Evolutionary conservation across 352 stramenopile genomes (phyloP).

Genomic region (Globisporangium iwayamae): DNA sequence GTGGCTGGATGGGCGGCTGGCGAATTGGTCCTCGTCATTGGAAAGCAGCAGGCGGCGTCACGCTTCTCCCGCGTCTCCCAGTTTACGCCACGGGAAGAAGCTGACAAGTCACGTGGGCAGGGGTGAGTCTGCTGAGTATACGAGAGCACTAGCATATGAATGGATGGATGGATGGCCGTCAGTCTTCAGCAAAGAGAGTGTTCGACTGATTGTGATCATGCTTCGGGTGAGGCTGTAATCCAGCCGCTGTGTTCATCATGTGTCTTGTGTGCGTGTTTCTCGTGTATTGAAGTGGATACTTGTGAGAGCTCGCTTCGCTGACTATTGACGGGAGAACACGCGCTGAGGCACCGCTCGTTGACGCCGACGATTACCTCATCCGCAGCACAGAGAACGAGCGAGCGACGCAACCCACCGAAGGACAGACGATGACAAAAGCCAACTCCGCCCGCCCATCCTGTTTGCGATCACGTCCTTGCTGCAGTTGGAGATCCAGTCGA

Average conservation of each 20-base stretch:
- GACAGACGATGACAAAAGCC: background rate
- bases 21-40: background rate
- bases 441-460: background rate
- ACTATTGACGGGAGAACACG: background rate
- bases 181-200: background rate
- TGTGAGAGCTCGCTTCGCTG: no score
- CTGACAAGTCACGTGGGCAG: no score
- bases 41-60: background rate
- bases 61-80: background rate
- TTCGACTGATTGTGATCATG: background rate
- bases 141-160: no score
- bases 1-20: background rate
- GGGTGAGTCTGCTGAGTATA: no score
- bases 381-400: no score
- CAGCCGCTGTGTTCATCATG: background rate
- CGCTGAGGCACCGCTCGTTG: constrained; percentile 3
- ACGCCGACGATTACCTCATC: background rate
- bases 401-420: no score
- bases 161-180: background rate
- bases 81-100: background rate
- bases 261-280: background rate
- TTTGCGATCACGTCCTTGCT: no score
- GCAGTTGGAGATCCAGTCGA: background rate
- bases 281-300: background rate
- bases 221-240: background rate